Conservation (phyloP, 2,329 filamentous ascomycete species). For the Penicillium sp. region DNA sequence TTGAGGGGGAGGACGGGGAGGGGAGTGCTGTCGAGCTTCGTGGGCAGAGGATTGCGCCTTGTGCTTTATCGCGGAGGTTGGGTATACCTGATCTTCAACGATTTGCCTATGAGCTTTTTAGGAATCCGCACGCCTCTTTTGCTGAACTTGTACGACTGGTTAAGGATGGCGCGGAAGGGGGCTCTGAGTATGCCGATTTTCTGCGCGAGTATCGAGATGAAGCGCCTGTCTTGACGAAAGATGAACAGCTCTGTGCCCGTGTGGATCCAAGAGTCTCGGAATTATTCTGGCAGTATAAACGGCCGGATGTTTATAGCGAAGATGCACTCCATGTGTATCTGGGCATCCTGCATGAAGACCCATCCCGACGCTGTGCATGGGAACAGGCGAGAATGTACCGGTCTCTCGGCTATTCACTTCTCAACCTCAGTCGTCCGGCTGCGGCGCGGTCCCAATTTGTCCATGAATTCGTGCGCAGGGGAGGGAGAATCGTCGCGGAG, state of each 20-base stretch:
- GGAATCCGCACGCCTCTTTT: constrained; percentile 33
- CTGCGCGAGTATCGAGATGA: constrained; percentile 40
- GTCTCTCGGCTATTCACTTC: constrained; percentile 59
- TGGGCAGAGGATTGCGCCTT: constrained; percentile 44
- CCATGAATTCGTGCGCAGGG: constrained; percentile 43
- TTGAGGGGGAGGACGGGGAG: constrained; percentile 10
- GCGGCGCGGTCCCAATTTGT: constrained; percentile 26
- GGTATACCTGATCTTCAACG: constrained; percentile 38
- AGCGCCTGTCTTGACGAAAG: not conserved
- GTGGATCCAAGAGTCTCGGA: constrained; percentile 59
- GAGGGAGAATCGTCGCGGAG: constrained; percentile 38
- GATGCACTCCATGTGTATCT: constrained; percentile 61
- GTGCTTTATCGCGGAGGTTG: constrained; percentile 36
- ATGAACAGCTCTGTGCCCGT: not conserved
- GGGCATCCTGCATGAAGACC: constrained; percentile 64
- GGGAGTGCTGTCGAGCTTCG: constrained; percentile 32
- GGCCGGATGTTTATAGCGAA: constrained; percentile 21
- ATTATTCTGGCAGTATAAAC: constrained; percentile 50
- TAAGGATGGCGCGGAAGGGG: constrained; percentile 25
- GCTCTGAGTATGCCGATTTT: constrained; percentile 34
- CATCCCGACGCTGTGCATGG: constrained; percentile 62
- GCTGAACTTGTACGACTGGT: constrained; percentile 37
- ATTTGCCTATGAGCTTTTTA: constrained; percentile 47
- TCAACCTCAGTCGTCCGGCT: constrained; percentile 44
- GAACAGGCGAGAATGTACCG: constrained; percentile 56